A percentile compares a stretch with the other conserved stretches of the same genome.
phyloP scores from a whole-genome alignment of 805 yeast species.

The Yamadazyma scolyti region DNA sequence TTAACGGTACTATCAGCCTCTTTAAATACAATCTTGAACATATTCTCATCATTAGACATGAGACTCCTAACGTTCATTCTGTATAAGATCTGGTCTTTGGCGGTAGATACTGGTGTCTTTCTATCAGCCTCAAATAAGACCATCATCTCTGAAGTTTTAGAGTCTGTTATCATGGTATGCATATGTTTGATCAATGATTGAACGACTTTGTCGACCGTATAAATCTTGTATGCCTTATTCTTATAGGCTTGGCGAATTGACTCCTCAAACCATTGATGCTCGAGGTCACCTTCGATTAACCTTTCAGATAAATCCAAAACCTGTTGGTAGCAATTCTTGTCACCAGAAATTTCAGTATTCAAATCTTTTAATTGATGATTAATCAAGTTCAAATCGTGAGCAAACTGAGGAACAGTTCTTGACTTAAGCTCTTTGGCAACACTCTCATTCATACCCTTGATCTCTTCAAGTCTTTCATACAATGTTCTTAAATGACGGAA shows the following conservation, averaged over 20 bases:
- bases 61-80: conserved; percentile 81
- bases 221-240: conserved; percentile 87
- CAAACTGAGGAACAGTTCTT: conserved; percentile 68
- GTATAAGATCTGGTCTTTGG: conserved; percentile 84
- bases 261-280: conserved; percentile 94
- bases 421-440: conserved; percentile 70
- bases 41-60: conserved; percentile 79
- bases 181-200: conserved; percentile 73
- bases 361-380: conserved; percentile 78
- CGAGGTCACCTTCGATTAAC: conserved; percentile 84
- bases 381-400: conserved; percentile 77
- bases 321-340: conserved; percentile 68
- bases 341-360: conserved; percentile 68
- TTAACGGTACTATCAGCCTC: conserved; percentile 49
- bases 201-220: conserved; percentile 89
- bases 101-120: conserved; percentile 56
- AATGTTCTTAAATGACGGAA: conserved; percentile 81
- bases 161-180: conserved; percentile 77
- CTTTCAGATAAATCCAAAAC: conserved; percentile 70
- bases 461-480: conserved; percentile 74
- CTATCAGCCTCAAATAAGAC: conserved; percentile 82
- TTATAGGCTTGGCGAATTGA: conserved; percentile 91
- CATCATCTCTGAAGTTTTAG: conserved; percentile 75
- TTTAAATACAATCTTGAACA: conserved; percentile 82
- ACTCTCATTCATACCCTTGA: conserved; percentile 65